These are phyloP conservation scores for Pezizomycotina sp. DNA, from an alignment of 2,329 filamentous ascomycete genomes.

Conservation along the genomic window DNA sequence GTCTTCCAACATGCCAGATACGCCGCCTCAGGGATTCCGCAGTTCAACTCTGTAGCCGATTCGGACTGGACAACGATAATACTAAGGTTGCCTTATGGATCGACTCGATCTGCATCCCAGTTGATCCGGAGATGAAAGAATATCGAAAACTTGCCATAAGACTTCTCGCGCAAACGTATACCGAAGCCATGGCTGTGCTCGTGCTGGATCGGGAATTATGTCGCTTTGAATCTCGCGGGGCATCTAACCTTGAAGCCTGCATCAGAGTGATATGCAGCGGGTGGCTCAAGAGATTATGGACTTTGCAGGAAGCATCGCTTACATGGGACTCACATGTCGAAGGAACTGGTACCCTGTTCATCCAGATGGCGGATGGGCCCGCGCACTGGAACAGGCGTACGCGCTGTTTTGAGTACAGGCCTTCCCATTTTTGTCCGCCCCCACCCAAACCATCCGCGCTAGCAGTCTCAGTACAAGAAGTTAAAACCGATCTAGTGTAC, in stretches of 20 bases:
- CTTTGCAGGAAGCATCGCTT: background rate
- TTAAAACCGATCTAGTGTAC: background rate
- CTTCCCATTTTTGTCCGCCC: no score
- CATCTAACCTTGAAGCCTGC: background rate
- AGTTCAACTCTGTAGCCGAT: background rate
- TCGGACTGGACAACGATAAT: background rate
- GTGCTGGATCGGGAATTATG: slow-evolving; percentile 1
- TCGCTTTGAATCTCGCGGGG: background rate
- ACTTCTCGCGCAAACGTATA: background rate
- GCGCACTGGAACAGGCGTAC: no score
- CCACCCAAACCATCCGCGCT: no score
- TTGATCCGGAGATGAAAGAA: background rate
- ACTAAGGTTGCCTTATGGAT: background rate
- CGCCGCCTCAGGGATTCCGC: background rate
- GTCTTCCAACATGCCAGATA: slow-evolving; percentile 1
- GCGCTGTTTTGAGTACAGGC: no score
- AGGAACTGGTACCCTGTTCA: background rate
- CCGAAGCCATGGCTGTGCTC: slow-evolving; percentile 1
- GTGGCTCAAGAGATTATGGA: slow-evolving; percentile 1
- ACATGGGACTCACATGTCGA: background rate
- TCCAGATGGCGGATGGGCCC: slow-evolving; percentile 1
- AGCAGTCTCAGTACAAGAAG: slow-evolving; percentile 1
- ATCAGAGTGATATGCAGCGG: background rate
- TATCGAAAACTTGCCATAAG: background rate
- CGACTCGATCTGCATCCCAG: background rate